A percentile compares a stretch with the other conserved stretches of the same genome.
These are phyloP conservation scores for Aspergillus saccharolyticus DNA, from an alignment of 495 filamentous ascomycete genomes.

Conservation along the genomic window DNA sequence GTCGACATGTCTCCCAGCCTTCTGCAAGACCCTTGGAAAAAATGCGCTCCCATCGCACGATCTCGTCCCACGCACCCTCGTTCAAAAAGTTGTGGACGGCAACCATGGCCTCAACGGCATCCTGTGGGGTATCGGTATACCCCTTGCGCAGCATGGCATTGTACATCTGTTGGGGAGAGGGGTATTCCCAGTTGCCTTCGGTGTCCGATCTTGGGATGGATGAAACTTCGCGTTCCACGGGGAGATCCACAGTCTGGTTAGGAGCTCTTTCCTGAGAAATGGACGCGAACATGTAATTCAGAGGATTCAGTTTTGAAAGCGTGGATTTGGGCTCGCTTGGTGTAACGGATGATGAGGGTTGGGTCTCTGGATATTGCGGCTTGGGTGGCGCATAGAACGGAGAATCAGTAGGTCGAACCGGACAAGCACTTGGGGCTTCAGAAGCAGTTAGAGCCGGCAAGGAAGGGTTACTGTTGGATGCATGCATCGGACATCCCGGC, in stretches of 20 bases:
- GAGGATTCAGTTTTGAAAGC: constrained; percentile 74
- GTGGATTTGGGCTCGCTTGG: constrained; percentile 36
- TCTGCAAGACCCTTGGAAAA: constrained; percentile 65
- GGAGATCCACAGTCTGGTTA: constrained; percentile 65
- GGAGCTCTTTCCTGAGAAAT: constrained; percentile 73
- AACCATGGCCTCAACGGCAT: constrained; percentile 95
- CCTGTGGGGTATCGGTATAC: constrained; percentile 86
- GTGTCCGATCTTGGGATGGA: constrained; percentile 78
- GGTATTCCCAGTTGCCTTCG: constrained; percentile 89
- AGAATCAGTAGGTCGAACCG: constrained; percentile 45
- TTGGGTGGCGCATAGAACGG: constrained; percentile 36
- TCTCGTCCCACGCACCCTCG: constrained; percentile 93
- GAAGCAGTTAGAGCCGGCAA: constrained; percentile 39
- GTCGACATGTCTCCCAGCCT: constrained; percentile 70
- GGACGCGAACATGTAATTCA: constrained; percentile 93
- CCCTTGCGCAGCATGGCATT: constrained; percentile 95
- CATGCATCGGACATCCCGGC: constrained; percentile 92
- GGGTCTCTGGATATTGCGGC: constrained; percentile 17
- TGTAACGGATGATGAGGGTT: constrained; percentile 21
- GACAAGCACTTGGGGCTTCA: constrained; percentile 46
- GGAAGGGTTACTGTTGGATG: constrained; percentile 45
- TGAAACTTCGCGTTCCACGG: constrained; percentile 70
- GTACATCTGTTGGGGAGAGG: constrained; percentile 98
- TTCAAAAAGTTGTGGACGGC: constrained; percentile 97
- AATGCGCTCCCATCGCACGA: constrained; percentile 82